phyloP scores from a whole-genome alignment of 2,329 filamentous ascomycete genomes.

The Alternaria burnsii region DNA sequence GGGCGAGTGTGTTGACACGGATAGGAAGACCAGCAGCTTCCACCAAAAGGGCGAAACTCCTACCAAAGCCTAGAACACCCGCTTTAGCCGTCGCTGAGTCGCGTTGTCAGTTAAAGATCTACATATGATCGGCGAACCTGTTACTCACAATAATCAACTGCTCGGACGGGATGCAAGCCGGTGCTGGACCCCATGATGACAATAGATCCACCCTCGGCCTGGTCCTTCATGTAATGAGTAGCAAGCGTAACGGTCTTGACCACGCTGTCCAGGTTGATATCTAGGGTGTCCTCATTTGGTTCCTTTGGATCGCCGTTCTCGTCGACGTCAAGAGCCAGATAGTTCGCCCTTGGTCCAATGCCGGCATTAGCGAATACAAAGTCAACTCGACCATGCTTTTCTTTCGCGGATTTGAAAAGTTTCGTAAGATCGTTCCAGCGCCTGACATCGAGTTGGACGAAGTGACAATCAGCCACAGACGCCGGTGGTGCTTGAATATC shows the following conservation, averaged over 20 bases:
- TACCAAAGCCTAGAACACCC: slow-evolving; percentile 63
- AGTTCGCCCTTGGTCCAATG: slow-evolving; percentile 58
- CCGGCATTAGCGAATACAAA: slow-evolving; percentile 66
- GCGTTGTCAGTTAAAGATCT: slow-evolving; percentile 4
- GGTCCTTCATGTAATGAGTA: slow-evolving; percentile 61
- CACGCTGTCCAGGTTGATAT: slow-evolving; percentile 61
- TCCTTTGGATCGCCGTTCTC: slow-evolving; percentile 60
- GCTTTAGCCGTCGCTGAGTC: slow-evolving; percentile 61
- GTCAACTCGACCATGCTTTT: slow-evolving; percentile 55
- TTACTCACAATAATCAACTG: slow-evolving; percentile 60
- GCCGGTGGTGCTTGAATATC: slow-evolving; percentile 58
- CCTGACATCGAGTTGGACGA: slow-evolving; percentile 54
- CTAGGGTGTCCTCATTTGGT: slow-evolving; percentile 55
- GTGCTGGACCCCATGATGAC: slow-evolving; percentile 64
- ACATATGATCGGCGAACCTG: not conserved
- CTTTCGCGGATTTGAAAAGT: slow-evolving; percentile 62
- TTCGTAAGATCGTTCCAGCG: slow-evolving; percentile 60
- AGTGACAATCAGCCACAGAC: slow-evolving; percentile 31
- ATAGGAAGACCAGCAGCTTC: slow-evolving; percentile 54
- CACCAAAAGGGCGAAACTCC: slow-evolving; percentile 56
- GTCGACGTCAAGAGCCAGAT: slow-evolving; percentile 59
- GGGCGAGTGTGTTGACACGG: slow-evolving; percentile 65
- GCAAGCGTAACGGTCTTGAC: slow-evolving; percentile 62
- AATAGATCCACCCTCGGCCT: slow-evolving; percentile 60
- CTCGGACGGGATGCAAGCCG: slow-evolving; percentile 60